Percentiles rank a stretch among this genome's conserved stretches.
phyloP scores from a whole-genome alignment of 148 eudicot species.

The Pouteria glomerata region DNA sequence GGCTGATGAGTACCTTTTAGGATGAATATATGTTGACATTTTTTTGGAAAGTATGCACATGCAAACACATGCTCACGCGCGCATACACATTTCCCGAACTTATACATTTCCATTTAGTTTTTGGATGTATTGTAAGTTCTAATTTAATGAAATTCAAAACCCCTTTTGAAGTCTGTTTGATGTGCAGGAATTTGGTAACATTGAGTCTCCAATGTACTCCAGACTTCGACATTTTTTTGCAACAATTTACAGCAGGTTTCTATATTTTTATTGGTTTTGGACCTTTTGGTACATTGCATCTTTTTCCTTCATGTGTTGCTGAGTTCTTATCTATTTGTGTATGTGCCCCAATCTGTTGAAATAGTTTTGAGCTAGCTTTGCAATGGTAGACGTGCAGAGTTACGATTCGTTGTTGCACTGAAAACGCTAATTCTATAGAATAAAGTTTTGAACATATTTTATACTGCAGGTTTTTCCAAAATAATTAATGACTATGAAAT shows the following conservation, averaged over 20 bases:
- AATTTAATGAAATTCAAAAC: neutral
- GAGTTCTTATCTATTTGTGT: neutral
- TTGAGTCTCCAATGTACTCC: conserved; percentile 77
- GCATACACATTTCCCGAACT: too few relatives aligned
- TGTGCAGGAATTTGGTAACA: conserved; percentile 89
- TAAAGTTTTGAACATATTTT: too few relatives aligned
- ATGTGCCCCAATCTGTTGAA: too few relatives aligned
- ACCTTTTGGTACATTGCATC: neutral
- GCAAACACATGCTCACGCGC: too few relatives aligned
- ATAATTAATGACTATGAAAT: too few relatives aligned
- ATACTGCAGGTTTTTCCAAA: too few relatives aligned
- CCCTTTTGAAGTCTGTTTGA: neutral
- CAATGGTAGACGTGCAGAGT: too few relatives aligned
- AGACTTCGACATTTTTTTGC: conserved; percentile 68
- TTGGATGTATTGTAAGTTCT: neutral
- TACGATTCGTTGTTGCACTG: too few relatives aligned
- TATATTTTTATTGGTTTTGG: neutral
- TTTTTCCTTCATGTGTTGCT: neutral
- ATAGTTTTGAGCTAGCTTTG: too few relatives aligned
- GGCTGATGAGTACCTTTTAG: neutral
- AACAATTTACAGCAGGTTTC: conserved; percentile 72
- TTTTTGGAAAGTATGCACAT: too few relatives aligned
- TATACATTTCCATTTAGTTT: neutral
- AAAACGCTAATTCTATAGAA: too few relatives aligned
- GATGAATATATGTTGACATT: neutral